These are phyloP conservation scores for Verticillium tricorpus DNA, from an alignment of 2,329 filamentous ascomycete species.

Conservation along the genomic window DNA sequence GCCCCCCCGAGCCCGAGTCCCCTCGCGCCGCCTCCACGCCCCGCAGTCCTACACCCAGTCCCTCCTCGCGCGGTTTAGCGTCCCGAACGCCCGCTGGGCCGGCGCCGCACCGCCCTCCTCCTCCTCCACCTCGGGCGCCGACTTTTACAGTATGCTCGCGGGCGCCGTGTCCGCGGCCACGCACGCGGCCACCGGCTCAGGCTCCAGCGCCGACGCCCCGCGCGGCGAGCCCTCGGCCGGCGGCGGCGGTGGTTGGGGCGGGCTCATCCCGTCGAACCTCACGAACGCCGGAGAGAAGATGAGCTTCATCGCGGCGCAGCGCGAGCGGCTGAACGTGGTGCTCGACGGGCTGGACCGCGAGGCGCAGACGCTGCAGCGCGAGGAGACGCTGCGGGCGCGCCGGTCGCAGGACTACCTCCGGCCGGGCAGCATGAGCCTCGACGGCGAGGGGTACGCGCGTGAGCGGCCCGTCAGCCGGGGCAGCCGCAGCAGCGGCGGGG, in stretches of 20 bases:
- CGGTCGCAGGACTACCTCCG: constrained; percentile 1
- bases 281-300: constrained; percentile 61
- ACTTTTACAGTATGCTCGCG: constrained; percentile 75
- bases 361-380: constrained; percentile 55
- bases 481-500: constrained; percentile 22
- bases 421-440: neutral
- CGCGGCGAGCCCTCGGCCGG: constrained; percentile 7
- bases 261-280: constrained; percentile 68
- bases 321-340: constrained; percentile 69
- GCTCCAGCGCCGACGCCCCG: constrained; percentile 6
- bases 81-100: constrained; percentile 62
- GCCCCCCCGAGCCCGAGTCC: constrained; percentile 29
- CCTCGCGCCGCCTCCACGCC: constrained; percentile 37
- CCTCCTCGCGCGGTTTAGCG: constrained; percentile 79
- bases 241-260: constrained; percentile 30
- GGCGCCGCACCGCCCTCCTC: constrained; percentile 29
- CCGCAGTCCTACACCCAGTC: constrained; percentile 68
- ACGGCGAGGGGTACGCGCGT: constrained; percentile 1
- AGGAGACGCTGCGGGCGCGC: constrained; percentile 18
- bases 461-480: constrained; percentile 22
- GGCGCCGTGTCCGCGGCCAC: constrained; percentile 62
- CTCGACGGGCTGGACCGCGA: constrained; percentile 77
- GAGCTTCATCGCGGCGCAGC: constrained; percentile 72
- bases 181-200: constrained; percentile 27
- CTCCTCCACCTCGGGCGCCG: constrained; percentile 31